phyloP scores from a whole-genome alignment of 2,329 filamentous ascomycete genomes.

The Neonectria magnoliae region DNA sequence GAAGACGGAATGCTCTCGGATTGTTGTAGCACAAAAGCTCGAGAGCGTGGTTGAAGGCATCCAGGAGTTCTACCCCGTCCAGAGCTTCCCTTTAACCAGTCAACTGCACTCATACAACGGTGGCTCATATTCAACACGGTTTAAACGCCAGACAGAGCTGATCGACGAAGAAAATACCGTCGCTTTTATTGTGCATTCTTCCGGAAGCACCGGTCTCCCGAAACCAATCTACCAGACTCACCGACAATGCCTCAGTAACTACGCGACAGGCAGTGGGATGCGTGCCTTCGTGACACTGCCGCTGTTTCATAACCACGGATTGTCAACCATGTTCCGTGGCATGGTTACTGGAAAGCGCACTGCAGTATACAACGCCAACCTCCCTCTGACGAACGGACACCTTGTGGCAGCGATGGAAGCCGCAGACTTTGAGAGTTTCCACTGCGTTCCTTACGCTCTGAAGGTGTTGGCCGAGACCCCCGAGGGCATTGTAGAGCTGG shows the following conservation, averaged over 20 bases:
- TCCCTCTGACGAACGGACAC: constrained; percentile 62
- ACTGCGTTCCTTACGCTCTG: constrained; percentile 70
- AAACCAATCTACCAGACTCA: constrained; percentile 71
- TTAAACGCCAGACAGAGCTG: constrained; percentile 25
- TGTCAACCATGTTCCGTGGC: constrained; percentile 64
- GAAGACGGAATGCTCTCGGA: constrained; percentile 25
- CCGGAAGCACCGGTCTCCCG: constrained; percentile 68
- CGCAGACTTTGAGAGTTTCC: constrained; percentile 59
- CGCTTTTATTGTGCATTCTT: constrained; percentile 46
- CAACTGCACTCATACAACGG: constrained; percentile 26
- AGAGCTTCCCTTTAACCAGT: constrained; percentile 19
- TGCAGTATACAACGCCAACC: constrained; percentile 62
- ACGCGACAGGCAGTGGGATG: constrained; percentile 50
- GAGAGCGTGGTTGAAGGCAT: constrained; percentile 12
- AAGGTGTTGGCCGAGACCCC: constrained; percentile 69
- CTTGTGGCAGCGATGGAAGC: constrained; percentile 55
- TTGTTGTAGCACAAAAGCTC: constrained; percentile 27
- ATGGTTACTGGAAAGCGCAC: constrained; percentile 61
- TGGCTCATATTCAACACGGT: constrained; percentile 23
- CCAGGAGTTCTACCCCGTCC: constrained; percentile 21
- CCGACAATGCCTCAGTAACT: constrained; percentile 59
- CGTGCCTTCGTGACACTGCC: constrained; percentile 65
- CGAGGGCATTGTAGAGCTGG: constrained; percentile 59
- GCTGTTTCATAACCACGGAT: constrained; percentile 67
- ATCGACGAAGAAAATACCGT: constrained; percentile 15